These are phyloP conservation scores for Ceratocystiopsis brevicomis DNA, from an alignment of 2,329 filamentous ascomycete genomes.

Conservation along the genomic window DNA sequence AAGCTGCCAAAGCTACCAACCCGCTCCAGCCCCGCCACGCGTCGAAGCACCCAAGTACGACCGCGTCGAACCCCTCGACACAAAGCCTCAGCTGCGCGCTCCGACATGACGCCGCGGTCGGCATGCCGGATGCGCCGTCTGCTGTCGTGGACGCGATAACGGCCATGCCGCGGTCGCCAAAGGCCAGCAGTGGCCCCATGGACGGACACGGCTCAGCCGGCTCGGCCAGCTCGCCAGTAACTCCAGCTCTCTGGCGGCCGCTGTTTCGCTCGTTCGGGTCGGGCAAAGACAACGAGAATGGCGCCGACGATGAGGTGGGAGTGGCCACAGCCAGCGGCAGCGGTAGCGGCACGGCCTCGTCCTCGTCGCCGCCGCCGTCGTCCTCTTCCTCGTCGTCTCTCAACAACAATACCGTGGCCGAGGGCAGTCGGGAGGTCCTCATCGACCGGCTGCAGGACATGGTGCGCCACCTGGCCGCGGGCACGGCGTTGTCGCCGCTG, in stretches of 20 bases:
- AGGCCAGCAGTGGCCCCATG: background rate
- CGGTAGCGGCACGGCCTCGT: background rate
- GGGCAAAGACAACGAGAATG: too few relatives aligned
- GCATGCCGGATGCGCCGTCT: conserved; percentile 6
- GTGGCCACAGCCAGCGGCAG: background rate
- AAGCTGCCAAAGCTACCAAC: too few relatives aligned
- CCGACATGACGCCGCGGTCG: background rate
- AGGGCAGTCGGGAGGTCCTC: conserved; percentile 25
- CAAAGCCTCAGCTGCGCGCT: too few relatives aligned
- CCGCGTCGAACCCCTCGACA: too few relatives aligned
- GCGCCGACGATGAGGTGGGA: background rate
- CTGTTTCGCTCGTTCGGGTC: too few relatives aligned
- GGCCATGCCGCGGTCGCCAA: background rate
- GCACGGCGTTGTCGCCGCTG: background rate
- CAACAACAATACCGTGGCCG: conserved; percentile 12
- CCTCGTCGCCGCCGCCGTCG: too few relatives aligned
- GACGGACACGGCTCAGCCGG: background rate
- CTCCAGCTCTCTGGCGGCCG: too few relatives aligned
- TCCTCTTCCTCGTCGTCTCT: too few relatives aligned
- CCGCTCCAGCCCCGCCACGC: too few relatives aligned
- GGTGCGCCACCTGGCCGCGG: conserved; percentile 17
- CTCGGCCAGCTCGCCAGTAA: too few relatives aligned
- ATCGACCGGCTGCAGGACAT: conserved; percentile 23
- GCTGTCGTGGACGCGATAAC: background rate
- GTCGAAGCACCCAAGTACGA: too few relatives aligned